Base-by-base conservation (phyloP, 257 asterid genomes). In the Datura wrightii region DNA sequence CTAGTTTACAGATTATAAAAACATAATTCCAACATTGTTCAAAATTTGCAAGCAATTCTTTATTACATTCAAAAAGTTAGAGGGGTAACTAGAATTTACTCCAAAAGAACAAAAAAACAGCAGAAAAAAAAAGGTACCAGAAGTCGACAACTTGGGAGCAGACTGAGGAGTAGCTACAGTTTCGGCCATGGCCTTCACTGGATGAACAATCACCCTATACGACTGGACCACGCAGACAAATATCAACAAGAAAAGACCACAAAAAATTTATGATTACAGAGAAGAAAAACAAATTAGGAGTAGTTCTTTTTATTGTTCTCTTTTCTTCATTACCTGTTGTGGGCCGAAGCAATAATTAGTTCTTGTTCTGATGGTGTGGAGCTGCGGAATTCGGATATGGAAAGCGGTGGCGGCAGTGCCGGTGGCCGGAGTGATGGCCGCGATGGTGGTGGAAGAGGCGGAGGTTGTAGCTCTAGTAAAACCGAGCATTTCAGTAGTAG, bases 141-240 rank as follows among this genome's bases (percentile, higher is more conserved):
- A 87, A 88, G 85, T 79, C 46, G 89, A 82, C 9, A 89, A 31
- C 84, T 88, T 82, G 24, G 87, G 63, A 41, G 89, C 91, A 10
- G 89, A 87, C 58, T 84, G 83, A 19, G 91, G 85, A 72, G 89
- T 72, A 16, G 94, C 84, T 44, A 88, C 84, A 80, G 92, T 87
- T 84, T 92, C 97, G 10, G 95, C 94, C 99, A 94, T 96, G 83
- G 94, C 95, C 83, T 90, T 92, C 79, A 92, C 89, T 36, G 93
- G 89, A 80, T 82, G 86, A 83, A 83, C 84, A 79, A 87, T 18
- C 54, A 90, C 42, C 79, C 88, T 88, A 80, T 5, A 66, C 86
- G 87, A 83, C 92, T 91, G 74, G 72, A 88, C 85, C 85, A 36
- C 37, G n/a, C 80, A 58, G 58, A 7, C 31, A 11, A 42, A 15